Conservation (phyloP, 257 asterid species). For the Dorcoceras hygrometricum region DNA sequence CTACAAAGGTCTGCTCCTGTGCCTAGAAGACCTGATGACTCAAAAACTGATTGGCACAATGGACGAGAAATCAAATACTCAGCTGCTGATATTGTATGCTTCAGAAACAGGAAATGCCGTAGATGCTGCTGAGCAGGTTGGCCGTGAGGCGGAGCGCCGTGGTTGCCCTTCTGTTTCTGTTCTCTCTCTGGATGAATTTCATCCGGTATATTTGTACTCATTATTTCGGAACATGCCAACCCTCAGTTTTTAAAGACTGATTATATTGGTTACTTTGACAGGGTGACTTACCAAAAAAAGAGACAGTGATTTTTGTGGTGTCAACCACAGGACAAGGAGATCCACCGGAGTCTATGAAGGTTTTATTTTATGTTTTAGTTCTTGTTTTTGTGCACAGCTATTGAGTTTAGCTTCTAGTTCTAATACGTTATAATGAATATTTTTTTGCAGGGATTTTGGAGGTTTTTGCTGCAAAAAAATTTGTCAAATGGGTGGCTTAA, state of each 20-base stretch:
- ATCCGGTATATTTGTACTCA: conserved; percentile 42
- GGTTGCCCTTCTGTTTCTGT: conserved; percentile 63
- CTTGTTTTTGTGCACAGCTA: conserved; percentile 14
- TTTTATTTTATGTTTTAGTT: conserved; percentile 22
- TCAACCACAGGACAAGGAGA: conserved; percentile 99
- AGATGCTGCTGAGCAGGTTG: conserved; percentile 80
- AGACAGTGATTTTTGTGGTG: conserved; percentile 72
- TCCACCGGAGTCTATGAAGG: conserved; percentile 92
- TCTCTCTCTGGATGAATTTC: conserved; percentile 66
- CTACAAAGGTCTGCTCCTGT: neutral
- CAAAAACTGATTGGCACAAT: conserved; percentile 29
- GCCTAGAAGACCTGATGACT: conserved; percentile 6
- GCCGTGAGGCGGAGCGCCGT: conserved; percentile 90
- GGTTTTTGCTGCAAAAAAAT: conserved; percentile 76
- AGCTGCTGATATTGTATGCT: conserved; percentile 67
- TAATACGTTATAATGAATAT: conserved; percentile 5
- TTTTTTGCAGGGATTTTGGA: conserved; percentile 76
- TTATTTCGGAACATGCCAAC: neutral
- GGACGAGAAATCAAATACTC: conserved; percentile 41
- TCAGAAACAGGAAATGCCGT: conserved; percentile 89
- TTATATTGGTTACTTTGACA: conserved; percentile 28
- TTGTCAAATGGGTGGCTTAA: conserved; percentile 71
- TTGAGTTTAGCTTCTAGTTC: conserved; percentile 5
- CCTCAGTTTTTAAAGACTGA: neutral
- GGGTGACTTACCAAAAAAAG: conserved; percentile 53